Evolutionary conservation across 2,329 filamentous ascomycete genomes (phyloP).

Genomic region (Alternaria arbusti): DNA sequence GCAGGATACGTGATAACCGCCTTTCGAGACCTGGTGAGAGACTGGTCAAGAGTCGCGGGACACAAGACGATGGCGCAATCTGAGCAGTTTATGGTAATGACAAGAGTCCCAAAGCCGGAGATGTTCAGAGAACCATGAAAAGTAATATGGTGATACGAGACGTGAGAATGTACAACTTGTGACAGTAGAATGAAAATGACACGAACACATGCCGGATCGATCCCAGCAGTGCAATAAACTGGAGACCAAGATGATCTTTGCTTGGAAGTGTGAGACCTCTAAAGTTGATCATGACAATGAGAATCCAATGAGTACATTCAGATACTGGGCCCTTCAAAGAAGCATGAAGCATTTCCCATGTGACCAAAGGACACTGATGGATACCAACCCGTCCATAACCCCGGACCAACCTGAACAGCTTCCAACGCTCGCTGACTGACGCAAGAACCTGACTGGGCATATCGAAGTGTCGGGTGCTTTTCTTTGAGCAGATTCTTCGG

Average conservation of each 20-base stretch:
- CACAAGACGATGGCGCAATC: background rate
- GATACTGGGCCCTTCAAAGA: background rate
- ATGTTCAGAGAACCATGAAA: too few species aligned
- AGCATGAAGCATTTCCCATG: background rate
- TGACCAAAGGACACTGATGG: background rate
- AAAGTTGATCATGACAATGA: background rate
- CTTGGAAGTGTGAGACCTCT: background rate
- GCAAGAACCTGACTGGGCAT: rapidly evolving
- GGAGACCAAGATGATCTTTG: background rate
- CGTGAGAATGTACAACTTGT: background rate
- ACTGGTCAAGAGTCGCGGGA: background rate
- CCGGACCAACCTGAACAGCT: rapidly evolving
- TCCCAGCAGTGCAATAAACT: too few species aligned
- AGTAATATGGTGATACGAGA: background rate
- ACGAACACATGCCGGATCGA: background rate
- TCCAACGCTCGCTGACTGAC: background rate
- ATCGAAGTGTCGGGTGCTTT: rapidly evolving
- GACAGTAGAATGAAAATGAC: background rate
- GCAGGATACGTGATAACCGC: background rate
- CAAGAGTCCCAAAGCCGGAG: background rate
- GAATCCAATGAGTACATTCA: background rate
- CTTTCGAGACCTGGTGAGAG: background rate
- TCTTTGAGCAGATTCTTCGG: background rate
- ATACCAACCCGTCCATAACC: background rate
- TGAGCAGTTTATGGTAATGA: background rate